Percentiles rank a stretch among this genome's conserved stretches.
Conservation (phyloP, 345 rosid genomes). For the Trapa bicornis region DNA sequence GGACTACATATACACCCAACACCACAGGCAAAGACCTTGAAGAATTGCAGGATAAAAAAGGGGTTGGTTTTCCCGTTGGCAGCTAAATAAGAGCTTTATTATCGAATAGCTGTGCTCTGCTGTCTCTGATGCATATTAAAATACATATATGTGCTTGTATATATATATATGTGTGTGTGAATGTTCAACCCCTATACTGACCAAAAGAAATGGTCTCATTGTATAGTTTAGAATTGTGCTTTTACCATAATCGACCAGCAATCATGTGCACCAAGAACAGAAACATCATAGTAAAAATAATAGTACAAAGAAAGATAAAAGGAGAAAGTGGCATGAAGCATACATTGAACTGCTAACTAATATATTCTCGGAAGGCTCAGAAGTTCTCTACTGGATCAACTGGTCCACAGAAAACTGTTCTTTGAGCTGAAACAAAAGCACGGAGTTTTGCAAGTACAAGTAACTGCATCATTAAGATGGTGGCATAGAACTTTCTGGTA, state of each 20-base stretch:
- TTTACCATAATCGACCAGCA: too few relatives aligned
- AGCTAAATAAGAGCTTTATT: too few relatives aligned
- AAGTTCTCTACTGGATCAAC: background rate
- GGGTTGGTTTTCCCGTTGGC: too few relatives aligned
- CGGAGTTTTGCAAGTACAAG: background rate
- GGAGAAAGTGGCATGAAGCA: background rate
- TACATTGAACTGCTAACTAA: background rate
- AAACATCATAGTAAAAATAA: background rate
- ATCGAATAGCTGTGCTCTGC: background rate
- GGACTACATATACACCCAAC: conserved; percentile 77
- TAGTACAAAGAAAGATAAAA: too few relatives aligned
- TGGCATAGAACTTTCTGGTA: conserved; percentile 15
- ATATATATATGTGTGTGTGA: too few relatives aligned
- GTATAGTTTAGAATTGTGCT: too few relatives aligned
- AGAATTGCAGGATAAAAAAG: background rate
- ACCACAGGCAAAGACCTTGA: conserved; percentile 30
- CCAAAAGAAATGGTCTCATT: too few relatives aligned
- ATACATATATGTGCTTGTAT: background rate
- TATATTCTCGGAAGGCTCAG: background rate
- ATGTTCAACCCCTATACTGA: too few relatives aligned
- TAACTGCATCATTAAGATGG: background rate
- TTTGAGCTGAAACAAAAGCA: background rate
- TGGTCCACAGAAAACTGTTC: background rate
- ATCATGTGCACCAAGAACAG: background rate
- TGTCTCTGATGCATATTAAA: background rate